A percentile compares a stretch with the other conserved stretches of the same genome.
phyloP scores from a whole-genome alignment of 495 filamentous ascomycete species.

The Trichocladium uniseriatum region DNA sequence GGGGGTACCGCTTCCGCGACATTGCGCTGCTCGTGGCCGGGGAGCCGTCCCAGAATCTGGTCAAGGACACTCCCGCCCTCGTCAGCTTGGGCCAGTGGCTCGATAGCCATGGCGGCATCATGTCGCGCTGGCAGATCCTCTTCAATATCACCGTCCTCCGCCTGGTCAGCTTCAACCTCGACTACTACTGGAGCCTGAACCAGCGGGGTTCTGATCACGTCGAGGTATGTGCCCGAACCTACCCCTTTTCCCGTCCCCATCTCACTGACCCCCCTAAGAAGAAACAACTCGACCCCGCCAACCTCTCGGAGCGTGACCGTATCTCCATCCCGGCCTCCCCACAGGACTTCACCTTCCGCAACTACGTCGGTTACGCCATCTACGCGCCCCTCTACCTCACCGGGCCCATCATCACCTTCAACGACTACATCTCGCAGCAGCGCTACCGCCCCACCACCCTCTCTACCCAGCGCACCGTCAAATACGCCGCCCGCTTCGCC shows the following conservation, averaged over 20 bases:
- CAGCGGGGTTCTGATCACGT: slow-evolving; percentile 55
- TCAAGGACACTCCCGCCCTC: slow-evolving; percentile 29
- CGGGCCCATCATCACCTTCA: slow-evolving; percentile 93
- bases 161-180: slow-evolving; percentile 92
- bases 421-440: slow-evolving; percentile 86
- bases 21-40: slow-evolving; percentile 47
- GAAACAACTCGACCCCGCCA: slow-evolving; percentile 85
- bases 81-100: slow-evolving; percentile 54
- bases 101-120: slow-evolving; percentile 70
- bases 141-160: slow-evolving; percentile 96
- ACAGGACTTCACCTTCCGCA: slow-evolving; percentile 65
- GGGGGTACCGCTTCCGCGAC: slow-evolving; percentile 62
- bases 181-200: slow-evolving; percentile 87
- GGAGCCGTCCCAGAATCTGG: slow-evolving; percentile 21
- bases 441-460: slow-evolving; percentile 62
- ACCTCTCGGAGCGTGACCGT: slow-evolving; percentile 79
- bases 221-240: slow-evolving; percentile 55
- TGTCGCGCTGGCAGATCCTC: slow-evolving; percentile 83
- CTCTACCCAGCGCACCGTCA: slow-evolving; percentile 52
- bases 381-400: slow-evolving; percentile 91
- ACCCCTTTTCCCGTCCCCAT: background rate
- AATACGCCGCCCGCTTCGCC: slow-evolving; percentile 77
- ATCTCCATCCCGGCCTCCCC: slow-evolving; percentile 62
- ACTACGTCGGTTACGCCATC: slow-evolving; percentile 78
- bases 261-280: slow-evolving; percentile 74